phyloP scores from a whole-genome alignment of 352 stramenopile species.

The Pythium brachiatum region DNA sequence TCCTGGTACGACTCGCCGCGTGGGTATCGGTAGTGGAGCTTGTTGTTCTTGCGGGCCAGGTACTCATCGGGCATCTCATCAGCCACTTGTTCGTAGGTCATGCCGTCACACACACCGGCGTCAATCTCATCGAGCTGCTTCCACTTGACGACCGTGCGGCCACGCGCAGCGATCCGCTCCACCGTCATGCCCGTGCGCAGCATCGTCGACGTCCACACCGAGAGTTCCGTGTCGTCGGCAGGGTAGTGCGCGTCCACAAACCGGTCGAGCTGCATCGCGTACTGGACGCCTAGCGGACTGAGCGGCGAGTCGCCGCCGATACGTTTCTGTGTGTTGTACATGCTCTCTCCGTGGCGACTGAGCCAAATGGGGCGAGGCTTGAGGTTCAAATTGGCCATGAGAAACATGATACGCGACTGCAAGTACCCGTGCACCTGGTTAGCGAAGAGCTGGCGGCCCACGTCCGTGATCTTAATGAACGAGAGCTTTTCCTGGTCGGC shows the following conservation, averaged over 20 bases:
- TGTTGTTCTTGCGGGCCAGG: conserved; percentile 88
- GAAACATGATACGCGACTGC: conserved; percentile 91
- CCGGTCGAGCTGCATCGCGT: conserved; percentile 91
- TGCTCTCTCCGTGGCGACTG: conserved; percentile 95
- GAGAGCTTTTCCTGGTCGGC: conserved; percentile 51
- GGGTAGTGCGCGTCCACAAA: conserved; percentile 92
- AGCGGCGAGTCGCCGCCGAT: conserved; percentile 96
- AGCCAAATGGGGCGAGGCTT: conserved; percentile 95
- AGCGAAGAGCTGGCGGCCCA: conserved; percentile 78
- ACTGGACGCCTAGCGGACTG: conserved; percentile 90
- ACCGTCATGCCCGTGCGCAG: conserved; percentile 96
- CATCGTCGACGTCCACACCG: conserved; percentile 97
- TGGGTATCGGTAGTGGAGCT: conserved; percentile 85
- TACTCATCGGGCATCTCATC: conserved; percentile 95
- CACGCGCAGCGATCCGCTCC: conserved; percentile 64
- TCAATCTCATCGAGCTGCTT: conserved; percentile 96
- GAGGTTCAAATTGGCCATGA: conserved; percentile 95
- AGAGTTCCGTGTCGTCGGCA: conserved; percentile 63
- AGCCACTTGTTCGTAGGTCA: conserved; percentile 97
- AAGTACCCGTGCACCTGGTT: conserved; percentile 86
- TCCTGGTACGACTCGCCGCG: conserved; percentile 97
- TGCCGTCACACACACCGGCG: conserved; percentile 94
- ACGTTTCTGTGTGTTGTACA: conserved; percentile 97
- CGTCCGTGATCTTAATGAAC: conserved; percentile 84
- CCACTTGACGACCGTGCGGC: conserved; percentile 78